These are phyloP conservation scores for Claviceps maximensis DNA, from an alignment of 2,329 filamentous ascomycete genomes.

Conservation along the genomic window DNA sequence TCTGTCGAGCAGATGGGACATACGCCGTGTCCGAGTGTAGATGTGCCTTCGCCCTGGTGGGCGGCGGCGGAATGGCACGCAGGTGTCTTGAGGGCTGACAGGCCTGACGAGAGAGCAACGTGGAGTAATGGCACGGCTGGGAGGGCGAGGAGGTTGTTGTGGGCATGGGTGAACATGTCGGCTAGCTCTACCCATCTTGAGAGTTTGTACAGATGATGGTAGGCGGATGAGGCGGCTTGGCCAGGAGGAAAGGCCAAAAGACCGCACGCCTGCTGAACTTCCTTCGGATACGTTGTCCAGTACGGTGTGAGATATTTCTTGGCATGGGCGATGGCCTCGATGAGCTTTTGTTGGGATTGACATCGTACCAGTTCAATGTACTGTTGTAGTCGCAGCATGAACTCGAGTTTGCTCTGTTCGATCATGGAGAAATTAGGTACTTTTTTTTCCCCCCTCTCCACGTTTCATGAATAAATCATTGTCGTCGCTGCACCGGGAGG, in stretches of 20 bases:
- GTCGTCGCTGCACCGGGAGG: not conserved
- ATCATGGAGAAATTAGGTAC: not conserved
- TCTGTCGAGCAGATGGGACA: constrained; percentile 96
- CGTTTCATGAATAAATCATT: not conserved
- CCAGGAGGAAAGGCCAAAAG: constrained; percentile 60
- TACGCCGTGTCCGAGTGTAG: constrained; percentile 54
- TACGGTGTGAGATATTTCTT: constrained; percentile 68
- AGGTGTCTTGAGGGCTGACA: constrained; percentile 91
- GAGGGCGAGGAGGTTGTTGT: constrained; percentile 74
- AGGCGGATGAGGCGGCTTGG: constrained; percentile 27
- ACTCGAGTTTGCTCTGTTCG: constrained; percentile 65
- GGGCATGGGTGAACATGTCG: constrained; percentile 67
- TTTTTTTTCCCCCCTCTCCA: too few relatives aligned
- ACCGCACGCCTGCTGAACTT: constrained; percentile 62
- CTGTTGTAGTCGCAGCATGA: constrained; percentile 85
- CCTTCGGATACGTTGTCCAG: constrained; percentile 50
- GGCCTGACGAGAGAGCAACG: constrained; percentile 76
- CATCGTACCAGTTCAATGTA: constrained; percentile 81
- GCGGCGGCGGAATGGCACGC: constrained; percentile 65
- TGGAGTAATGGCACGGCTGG: constrained; percentile 76
- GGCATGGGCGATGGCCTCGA: constrained; percentile 71
- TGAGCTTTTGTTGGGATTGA: constrained; percentile 46
- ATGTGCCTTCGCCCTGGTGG: constrained; percentile 16
- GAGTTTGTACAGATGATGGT: constrained; percentile 53
- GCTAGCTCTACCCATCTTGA: constrained; percentile 66